These are phyloP conservation scores for Boletus rufocinnamomeus DNA, from an alignment of 768 basidiomycete genomes.

Conservation along the genomic window DNA sequence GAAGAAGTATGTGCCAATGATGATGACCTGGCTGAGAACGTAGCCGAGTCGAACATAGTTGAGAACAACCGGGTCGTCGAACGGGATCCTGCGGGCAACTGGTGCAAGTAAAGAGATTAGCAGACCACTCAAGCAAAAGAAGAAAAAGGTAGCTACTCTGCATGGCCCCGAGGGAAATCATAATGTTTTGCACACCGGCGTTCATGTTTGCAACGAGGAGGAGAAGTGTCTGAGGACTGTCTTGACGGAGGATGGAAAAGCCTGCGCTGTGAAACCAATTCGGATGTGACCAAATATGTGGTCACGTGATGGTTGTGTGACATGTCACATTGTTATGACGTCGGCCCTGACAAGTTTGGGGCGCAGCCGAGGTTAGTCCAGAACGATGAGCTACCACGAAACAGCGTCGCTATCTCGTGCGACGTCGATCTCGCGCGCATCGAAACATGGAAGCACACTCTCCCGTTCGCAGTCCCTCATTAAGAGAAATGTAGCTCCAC, in stretches of 20 bases:
- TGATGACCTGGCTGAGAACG: constrained; percentile 67
- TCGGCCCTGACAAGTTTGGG: background rate
- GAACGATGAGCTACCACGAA: constrained; percentile 44
- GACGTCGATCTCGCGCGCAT: constrained; percentile 68
- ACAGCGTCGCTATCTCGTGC: constrained; percentile 61
- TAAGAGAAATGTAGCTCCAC: constrained; percentile 89
- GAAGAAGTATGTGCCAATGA: constrained; percentile 79
- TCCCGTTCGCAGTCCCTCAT: constrained; percentile 86
- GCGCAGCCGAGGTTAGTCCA: background rate
- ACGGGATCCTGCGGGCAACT: constrained; percentile 92
- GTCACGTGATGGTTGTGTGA: constrained; percentile 18
- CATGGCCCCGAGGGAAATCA: constrained; percentile 92
- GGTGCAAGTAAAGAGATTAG: constrained; percentile 9
- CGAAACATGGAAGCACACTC: constrained; percentile 65
- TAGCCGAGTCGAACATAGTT: constrained; percentile 85
- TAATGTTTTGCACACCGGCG: constrained; percentile 75
- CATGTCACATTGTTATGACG: constrained; percentile 31
- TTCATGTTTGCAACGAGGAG: constrained; percentile 52
- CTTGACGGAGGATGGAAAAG: constrained; percentile 15
- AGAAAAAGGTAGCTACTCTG: constrained; percentile 53
- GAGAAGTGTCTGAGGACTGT: constrained; percentile 17
- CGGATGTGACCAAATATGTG: background rate
- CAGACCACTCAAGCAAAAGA: background rate
- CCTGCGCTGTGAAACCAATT: background rate
- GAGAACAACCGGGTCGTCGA: constrained; percentile 84